Evolutionary conservation across 768 basidiomycete genomes (phyloP).

Genomic region (Suillus luteus): DNA sequence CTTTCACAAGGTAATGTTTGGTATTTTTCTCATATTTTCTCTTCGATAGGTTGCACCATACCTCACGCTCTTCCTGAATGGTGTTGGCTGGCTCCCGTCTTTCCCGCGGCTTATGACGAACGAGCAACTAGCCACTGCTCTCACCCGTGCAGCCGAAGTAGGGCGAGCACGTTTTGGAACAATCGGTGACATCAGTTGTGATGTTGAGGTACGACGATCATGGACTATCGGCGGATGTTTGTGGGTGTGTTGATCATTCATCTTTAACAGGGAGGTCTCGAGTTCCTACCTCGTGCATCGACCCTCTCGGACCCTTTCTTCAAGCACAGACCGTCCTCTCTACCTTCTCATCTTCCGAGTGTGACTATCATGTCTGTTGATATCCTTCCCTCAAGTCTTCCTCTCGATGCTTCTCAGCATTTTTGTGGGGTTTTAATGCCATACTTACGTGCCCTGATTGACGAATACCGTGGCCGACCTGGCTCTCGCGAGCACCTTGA

Average conservation of each 20-base stretch:
- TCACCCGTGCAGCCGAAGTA: constrained; percentile 49
- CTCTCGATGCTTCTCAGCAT: constrained; percentile 76
- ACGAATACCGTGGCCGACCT: constrained; percentile 36
- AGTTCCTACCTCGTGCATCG: constrained; percentile 76
- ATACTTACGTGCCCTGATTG: constrained; percentile 63
- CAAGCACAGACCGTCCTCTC: constrained; percentile 43
- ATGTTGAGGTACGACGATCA: constrained; percentile 60
- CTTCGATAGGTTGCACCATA: constrained; percentile 75
- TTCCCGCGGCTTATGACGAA: constrained; percentile 83
- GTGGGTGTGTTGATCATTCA: neutral
- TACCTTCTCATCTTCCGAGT: constrained; percentile 50
- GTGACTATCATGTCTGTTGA: constrained; percentile 88
- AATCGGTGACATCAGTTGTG: constrained; percentile 89
- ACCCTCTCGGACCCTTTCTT: constrained; percentile 81
- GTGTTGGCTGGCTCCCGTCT: constrained; percentile 77
- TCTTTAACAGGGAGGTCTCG: constrained; percentile 67
- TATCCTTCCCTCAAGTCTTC: constrained; percentile 85
- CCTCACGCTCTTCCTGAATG: constrained; percentile 83
- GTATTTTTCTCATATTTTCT: neutral
- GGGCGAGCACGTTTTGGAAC: constrained; percentile 62
- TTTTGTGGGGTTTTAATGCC: constrained; percentile 70
- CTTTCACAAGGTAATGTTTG: neutral
- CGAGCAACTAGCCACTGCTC: constrained; percentile 53
- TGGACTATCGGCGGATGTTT: neutral
- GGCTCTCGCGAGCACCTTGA: constrained; percentile 29